A percentile compares a stretch with the other conserved stretches of the same genome.
Conservation (phyloP, 768 basidiomycete genomes). For the Suillus fuscotomentosus region DNA sequence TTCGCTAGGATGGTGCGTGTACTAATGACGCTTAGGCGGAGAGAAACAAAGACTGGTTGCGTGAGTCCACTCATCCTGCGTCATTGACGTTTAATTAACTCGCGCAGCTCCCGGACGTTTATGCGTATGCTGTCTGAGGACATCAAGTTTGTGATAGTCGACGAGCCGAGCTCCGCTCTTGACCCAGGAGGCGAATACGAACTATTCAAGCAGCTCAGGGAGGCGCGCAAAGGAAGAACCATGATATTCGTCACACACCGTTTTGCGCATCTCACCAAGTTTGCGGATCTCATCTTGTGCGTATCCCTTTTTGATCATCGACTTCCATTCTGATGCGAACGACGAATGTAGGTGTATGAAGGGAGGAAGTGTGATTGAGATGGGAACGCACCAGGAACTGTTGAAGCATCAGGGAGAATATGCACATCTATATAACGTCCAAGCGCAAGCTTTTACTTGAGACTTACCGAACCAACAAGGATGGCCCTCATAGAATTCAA, state of each 20-base stretch:
- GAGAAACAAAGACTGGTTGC: conserved; percentile 32
- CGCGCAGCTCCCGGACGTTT: conserved; percentile 36
- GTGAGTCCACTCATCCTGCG: conserved; percentile 6
- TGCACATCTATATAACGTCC: conserved; percentile 30
- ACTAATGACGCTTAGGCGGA: conserved; percentile 18
- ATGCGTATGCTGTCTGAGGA: conserved; percentile 35
- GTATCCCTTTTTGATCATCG: conserved; percentile 9
- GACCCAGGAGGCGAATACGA: conserved; percentile 35
- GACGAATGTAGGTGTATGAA: conserved; percentile 29
- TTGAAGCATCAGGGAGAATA: conserved; percentile 31
- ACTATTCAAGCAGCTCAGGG: conserved; percentile 28
- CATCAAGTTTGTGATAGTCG: conserved; percentile 31
- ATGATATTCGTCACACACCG: conserved; percentile 42
- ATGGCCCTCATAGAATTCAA: neutral
- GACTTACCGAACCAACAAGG: neutral
- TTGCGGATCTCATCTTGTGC: conserved; percentile 38
- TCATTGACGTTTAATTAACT: neutral
- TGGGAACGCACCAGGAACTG: conserved; percentile 32
- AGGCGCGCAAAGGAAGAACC: conserved; percentile 31
- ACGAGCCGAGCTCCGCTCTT: conserved; percentile 39
- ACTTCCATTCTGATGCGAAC: neutral
- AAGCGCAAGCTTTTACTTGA: conserved; percentile 28
- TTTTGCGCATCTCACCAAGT: conserved; percentile 36
- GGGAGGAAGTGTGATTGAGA: conserved; percentile 30
- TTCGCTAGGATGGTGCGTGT: neutral